Conservation (phyloP, 192 early-diverging fungal species). For the Backusella macrospora region DNA sequence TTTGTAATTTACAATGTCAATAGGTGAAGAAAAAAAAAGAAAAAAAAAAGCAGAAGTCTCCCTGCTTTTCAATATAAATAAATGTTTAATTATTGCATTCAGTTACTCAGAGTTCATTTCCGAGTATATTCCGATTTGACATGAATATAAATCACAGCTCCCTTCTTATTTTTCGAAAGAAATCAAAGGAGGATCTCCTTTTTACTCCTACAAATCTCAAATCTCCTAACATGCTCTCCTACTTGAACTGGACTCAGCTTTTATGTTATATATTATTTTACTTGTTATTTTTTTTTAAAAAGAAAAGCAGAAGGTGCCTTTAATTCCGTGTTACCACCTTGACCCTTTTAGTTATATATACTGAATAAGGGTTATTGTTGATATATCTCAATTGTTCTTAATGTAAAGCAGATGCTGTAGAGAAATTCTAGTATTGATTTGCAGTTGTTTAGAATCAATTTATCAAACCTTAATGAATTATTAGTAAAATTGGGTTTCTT, state of each 20-base stretch:
- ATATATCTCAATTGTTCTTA: neutral
- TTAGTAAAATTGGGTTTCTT: no score
- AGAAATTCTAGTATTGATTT: neutral
- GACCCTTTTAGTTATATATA: neutral
- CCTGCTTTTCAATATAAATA: constrained; percentile 10
- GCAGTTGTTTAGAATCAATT: neutral
- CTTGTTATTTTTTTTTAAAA: constrained; percentile 3
- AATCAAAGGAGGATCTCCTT: neutral
- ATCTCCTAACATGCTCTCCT: neutral
- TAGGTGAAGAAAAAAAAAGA: neutral
- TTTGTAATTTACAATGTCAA: constrained; percentile 8
- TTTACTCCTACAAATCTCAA: constrained; percentile 13
- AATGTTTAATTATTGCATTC: neutral
- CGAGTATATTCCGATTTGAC: neutral
- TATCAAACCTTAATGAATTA: neutral
- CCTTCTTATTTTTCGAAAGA: neutral
- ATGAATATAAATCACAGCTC: neutral
- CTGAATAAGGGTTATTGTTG: neutral
- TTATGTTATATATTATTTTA: no score
- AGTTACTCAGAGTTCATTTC: constrained; percentile 2
- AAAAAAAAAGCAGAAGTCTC: neutral
- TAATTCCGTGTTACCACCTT: neutral
- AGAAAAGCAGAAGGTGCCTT: neutral
- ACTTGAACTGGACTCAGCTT: neutral
- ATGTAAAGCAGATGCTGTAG: neutral